Conservation (phyloP, 2,329 filamentous ascomycete genomes). For the Zasmidium citrigriseum region DNA sequence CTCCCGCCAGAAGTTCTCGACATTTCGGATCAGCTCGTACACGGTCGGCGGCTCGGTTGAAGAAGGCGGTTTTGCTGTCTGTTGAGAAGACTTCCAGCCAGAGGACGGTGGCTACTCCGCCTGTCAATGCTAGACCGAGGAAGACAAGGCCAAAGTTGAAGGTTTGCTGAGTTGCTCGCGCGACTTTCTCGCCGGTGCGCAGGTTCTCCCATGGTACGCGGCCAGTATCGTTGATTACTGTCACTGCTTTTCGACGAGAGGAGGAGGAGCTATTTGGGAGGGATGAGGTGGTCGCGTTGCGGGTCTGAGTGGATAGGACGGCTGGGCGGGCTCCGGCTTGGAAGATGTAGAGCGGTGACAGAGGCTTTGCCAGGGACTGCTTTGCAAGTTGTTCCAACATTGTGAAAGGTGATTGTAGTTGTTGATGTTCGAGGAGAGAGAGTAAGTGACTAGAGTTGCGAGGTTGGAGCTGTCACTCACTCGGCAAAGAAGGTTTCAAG, state of each 20-base stretch:
- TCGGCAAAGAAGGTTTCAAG: not conserved
- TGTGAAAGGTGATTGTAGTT: not conserved
- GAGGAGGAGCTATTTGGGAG: slow-evolving; percentile 36
- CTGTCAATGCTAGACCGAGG: slow-evolving; percentile 73
- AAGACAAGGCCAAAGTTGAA: slow-evolving; percentile 82
- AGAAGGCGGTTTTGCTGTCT: slow-evolving; percentile 82
- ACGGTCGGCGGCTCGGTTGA: slow-evolving; percentile 80
- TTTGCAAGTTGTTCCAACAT: slow-evolving; percentile 18
- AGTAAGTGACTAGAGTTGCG: too few species aligned
- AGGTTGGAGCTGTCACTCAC: too few species aligned
- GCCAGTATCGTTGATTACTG: slow-evolving; percentile 83
- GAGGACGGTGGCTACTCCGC: slow-evolving; percentile 74
- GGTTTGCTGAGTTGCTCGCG: slow-evolving; percentile 83
- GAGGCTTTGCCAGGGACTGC: slow-evolving; percentile 9
- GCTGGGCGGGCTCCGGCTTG: slow-evolving; percentile 11
- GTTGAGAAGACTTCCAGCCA: slow-evolving; percentile 80
- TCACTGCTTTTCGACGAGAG: slow-evolving; percentile 68
- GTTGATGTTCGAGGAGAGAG: slow-evolving; percentile 2
- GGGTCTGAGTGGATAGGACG: slow-evolving; percentile 9
- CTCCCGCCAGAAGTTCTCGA: slow-evolving; percentile 71
- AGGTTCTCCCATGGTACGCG: slow-evolving; percentile 78
- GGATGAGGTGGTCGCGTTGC: slow-evolving; percentile 27
- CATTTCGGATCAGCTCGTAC: slow-evolving; percentile 74
- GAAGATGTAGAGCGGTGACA: slow-evolving; percentile 10
- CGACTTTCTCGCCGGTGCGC: slow-evolving; percentile 73